These are phyloP conservation scores for Candida saitoana DNA, from an alignment of 805 yeast genomes.

Conservation along the genomic window DNA sequence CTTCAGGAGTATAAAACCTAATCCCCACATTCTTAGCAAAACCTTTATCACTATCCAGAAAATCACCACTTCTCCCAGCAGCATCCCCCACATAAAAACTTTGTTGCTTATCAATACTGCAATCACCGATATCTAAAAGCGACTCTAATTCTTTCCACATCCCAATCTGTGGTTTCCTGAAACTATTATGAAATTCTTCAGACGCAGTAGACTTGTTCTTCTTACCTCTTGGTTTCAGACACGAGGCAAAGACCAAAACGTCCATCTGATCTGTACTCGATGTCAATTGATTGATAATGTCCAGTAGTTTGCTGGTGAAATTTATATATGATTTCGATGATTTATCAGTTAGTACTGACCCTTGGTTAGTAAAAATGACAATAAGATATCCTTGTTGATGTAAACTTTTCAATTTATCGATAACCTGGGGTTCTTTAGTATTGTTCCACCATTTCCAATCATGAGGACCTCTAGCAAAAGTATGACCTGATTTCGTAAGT, in stretches of 20 bases:
- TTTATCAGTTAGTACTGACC: slow-evolving; percentile 48
- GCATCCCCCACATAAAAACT: slow-evolving; percentile 92
- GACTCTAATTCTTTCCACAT: slow-evolving; percentile 61
- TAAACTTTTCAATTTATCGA: slow-evolving; percentile 19
- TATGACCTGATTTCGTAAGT: slow-evolving; percentile 56
- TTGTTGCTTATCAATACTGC: slow-evolving; percentile 33
- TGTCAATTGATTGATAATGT: slow-evolving; percentile 27
- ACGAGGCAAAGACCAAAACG: slow-evolving; percentile 57
- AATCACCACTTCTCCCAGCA: slow-evolving; percentile 78
- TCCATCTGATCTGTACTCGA: slow-evolving; percentile 3
- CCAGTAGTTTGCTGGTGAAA: slow-evolving; percentile 40
- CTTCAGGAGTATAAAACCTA: slow-evolving; percentile 68
- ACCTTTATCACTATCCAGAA: slow-evolving; percentile 69
- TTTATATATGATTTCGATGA: slow-evolving; percentile 31
- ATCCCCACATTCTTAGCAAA: slow-evolving; percentile 63
- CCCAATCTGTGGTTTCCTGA: slow-evolving; percentile 75
- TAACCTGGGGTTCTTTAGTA: slow-evolving; percentile 15
- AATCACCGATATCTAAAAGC: slow-evolving; percentile 28
- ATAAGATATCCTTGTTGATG: slow-evolving; percentile 31
- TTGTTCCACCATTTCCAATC: slow-evolving; percentile 66
- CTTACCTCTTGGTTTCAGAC: slow-evolving; percentile 44
- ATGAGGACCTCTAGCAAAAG: slow-evolving; percentile 50
- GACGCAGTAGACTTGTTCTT: slow-evolving; percentile 17
- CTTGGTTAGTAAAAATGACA: slow-evolving; percentile 86
- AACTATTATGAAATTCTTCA: slow-evolving; percentile 29